Base-by-base conservation (phyloP, 345 rosid species). In the Psidium guajava region DNA sequence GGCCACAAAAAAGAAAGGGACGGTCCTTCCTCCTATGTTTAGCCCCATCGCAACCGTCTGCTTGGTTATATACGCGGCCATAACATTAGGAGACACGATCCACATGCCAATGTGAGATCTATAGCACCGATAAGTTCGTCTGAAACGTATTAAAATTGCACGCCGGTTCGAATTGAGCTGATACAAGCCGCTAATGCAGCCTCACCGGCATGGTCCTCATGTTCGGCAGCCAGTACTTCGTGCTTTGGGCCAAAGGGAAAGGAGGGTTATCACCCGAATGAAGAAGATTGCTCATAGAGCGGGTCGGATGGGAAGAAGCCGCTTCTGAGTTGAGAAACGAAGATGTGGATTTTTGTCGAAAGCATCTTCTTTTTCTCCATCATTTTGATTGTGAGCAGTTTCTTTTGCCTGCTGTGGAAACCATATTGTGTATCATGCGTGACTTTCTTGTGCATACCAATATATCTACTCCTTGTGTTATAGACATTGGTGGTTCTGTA, bases 191-290 rank as follows among this genome's bases (percentile, higher is more conserved):
- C 80, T 69, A 5, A 27, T 88, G 92, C 99, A 98, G 97, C 89
- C 85, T 93, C 52, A 95, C 91, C 2, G 97, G 98, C 10, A 98
- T 98, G 99, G 85, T 90, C 82, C 84, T 95, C 69, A 95, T 98
- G 98, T 95, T 98, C 86, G 56, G 86, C 4, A 98, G 99, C 51
- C 92, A 95, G 27, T 96, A 98, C 88, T 87, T 91, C 27, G 95
- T 98, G 87, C 90, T 98, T 14, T 98, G 99, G 99, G 96, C 97
- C 5, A 98, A 98, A 91, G 92, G 95, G 64, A 98, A 95, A 92
- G 99, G 99, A 94, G 91, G 87, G 83, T 13, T 88, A 52, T 42
- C 47, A 83, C 88, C 75, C 85, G 7, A 57, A 83, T 40, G 85
- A 27, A 2, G 90, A 88, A 53, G 52, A 69, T 21, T 36, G 80